phyloP scores from a whole-genome alignment of 139 green algal species.

The Edaphochlamys debaryana region DNA sequence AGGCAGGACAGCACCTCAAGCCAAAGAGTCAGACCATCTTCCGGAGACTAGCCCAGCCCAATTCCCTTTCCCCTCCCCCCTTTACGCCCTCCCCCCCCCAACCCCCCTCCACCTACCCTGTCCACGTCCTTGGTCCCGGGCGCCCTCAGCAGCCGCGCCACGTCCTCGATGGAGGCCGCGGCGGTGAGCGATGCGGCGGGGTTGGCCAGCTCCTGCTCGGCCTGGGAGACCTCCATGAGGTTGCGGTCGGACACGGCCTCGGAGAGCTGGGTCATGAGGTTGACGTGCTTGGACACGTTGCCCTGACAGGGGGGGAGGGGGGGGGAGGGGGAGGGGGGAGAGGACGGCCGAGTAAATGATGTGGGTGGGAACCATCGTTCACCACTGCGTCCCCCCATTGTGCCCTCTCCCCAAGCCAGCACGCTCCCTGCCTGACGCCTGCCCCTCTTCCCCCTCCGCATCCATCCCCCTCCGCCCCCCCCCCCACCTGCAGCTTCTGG shows the following conservation, averaged over 20 bases:
- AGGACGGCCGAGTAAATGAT: not conserved
- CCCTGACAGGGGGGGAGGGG: constrained; percentile 54
- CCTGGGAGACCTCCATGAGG: constrained; percentile 82
- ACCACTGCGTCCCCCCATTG: too few species aligned
- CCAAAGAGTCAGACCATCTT: too few species aligned
- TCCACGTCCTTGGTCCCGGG: constrained; percentile 40
- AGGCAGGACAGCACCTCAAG: too few species aligned
- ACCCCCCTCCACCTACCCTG: constrained; percentile 2
- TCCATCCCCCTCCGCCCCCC: too few species aligned
- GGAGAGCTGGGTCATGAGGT: constrained; percentile 83
- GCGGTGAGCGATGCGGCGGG: constrained; percentile 52
- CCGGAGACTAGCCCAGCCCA: too few species aligned
- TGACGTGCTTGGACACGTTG: constrained; percentile 91
- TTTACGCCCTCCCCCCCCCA: too few species aligned
- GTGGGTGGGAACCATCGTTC: too few species aligned
- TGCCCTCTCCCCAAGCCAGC: too few species aligned
- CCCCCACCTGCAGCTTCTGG: constrained; percentile 43
- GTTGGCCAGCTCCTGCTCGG: constrained; percentile 94
- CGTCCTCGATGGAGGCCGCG: constrained; percentile 52
- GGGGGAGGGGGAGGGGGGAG: not conserved
- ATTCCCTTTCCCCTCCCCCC: too few species aligned
- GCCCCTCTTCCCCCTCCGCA: not conserved
- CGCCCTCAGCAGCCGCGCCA: constrained; percentile 55
- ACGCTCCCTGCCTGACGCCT: too few species aligned
- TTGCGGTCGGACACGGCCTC: constrained; percentile 64